Evolutionary conservation across 495 filamentous ascomycete genomes (phyloP), one percentile per base, ranked within the genome.

Genomic region (Choiromyces venosus): DNA sequence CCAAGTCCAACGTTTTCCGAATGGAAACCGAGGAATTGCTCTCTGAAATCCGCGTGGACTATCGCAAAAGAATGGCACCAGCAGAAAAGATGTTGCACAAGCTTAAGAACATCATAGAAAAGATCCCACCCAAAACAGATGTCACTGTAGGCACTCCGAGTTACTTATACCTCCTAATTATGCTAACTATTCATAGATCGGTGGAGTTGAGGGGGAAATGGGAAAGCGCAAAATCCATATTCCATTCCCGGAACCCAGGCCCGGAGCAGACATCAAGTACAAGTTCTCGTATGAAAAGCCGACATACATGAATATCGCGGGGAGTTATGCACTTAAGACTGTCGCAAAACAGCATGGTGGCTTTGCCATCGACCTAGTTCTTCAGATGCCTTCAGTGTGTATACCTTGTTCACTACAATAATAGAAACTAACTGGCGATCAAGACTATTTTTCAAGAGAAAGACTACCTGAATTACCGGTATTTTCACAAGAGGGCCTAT

Each of bases 401-500:
- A 44, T 37, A 68, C n/a, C 12, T 35, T 19, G 37, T 33, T 33
- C 38, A 68, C 29, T 66, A 35, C 35, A 14, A 9, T 9, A 42
- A 12, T n/a, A 33, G 35, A 21, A 21, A 52, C 46, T 80, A 52
- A 80, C 74, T 61, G 67, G 52, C 4, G 35, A 4, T 36, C 67
- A 72, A 64, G 83, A 81, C 87, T 4, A 84, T 97, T 2, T 92
- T 98, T 74, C 92, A 97, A 80, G 91, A 94, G 68, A 98, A 99
- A 82, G 95, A 99, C 83, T 97, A 93, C 81, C 85, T 94, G 65
- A 93, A 98, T 79, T 87, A 94, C 83, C 87, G 95, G 74, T 99
- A 94, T 82, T 97, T 98, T 79, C 90, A 97, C 83, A 97, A 97
- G 81, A 84, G 94, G 71, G 92, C 95, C 6, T 98, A 93, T 79